phyloP scores from a whole-genome alignment of 106 monocot genomes.

The Dendrobium chrysotoxum region DNA sequence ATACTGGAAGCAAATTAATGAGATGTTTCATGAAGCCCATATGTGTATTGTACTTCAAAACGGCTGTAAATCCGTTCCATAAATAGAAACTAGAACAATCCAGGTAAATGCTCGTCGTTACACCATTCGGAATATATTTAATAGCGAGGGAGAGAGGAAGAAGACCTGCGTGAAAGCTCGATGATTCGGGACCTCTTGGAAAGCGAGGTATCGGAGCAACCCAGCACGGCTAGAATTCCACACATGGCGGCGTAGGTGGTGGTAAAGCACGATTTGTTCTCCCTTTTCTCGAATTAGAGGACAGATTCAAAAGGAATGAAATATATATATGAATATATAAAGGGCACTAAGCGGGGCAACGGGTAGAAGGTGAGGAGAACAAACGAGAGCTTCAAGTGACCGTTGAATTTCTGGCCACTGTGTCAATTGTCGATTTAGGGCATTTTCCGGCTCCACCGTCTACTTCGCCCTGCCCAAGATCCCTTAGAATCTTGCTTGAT shows the following conservation, averaged over 20 bases:
- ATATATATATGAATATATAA: neutral
- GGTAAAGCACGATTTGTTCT: neutral
- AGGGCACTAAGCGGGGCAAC: neutral
- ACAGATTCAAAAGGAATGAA: neutral
- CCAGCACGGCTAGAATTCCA: slow-evolving; percentile 94
- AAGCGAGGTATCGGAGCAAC: slow-evolving; percentile 69
- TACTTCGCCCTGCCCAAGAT: neutral
- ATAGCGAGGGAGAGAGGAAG: neutral
- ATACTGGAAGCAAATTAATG: neutral
- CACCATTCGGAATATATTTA: neutral
- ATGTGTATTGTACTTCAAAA: neutral
- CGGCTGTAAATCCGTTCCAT: neutral
- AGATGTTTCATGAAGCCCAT: neutral
- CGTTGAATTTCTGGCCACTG: neutral
- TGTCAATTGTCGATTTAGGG: slow-evolving; percentile 7
- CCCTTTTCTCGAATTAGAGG: neutral
- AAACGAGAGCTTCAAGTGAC: neutral
- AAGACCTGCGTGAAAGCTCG: slow-evolving; percentile 92
- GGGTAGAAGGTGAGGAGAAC: neutral
- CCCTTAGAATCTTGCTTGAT: too few species aligned
- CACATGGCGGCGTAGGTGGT: slow-evolving; percentile 46
- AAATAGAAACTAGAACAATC: neutral
- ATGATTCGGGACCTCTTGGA: slow-evolving; percentile 80
- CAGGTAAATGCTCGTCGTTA: neutral
- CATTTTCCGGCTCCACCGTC: neutral